phyloP scores from a whole-genome alignment of 148 eudicot genomes.

The Rhododendron ovatum region DNA sequence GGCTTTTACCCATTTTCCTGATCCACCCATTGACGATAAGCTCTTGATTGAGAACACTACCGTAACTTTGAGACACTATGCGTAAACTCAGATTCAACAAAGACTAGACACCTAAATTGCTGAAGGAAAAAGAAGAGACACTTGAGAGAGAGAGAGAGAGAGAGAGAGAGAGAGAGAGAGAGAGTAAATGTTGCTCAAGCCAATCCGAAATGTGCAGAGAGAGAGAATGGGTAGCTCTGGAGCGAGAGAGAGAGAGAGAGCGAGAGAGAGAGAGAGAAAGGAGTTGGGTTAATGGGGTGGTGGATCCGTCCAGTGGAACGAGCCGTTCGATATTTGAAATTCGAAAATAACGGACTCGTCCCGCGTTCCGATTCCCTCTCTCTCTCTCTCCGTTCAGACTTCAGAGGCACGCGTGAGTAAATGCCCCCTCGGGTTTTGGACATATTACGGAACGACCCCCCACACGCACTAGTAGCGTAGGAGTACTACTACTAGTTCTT shows the following conservation, averaged over 20 bases:
- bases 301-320: background rate
- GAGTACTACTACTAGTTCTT: background rate
- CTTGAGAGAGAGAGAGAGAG: background rate
- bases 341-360: conserved; percentile 18
- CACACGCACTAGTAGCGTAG: no score
- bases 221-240: background rate
- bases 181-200: background rate
- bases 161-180: background rate
- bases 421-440: conserved; percentile 6
- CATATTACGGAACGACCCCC: background rate
- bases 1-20: conserved; percentile 60
- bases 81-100: background rate
- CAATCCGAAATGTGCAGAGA: background rate
- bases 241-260: background rate
- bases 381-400: background rate
- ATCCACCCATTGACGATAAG: conserved; percentile 47
- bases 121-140: background rate
- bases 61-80: background rate
- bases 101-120: background rate
- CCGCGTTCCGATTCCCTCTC: conserved; percentile 1
- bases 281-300: background rate
- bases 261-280: conserved; percentile 1
- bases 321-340: conserved; percentile 20
- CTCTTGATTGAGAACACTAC: background rate
- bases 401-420: background rate